Evolutionary conservation across 2,329 filamentous ascomycete species (phyloP), one percentile per base, ranked within the genome.

Genomic region (Talaromyces pinophilus): DNA sequence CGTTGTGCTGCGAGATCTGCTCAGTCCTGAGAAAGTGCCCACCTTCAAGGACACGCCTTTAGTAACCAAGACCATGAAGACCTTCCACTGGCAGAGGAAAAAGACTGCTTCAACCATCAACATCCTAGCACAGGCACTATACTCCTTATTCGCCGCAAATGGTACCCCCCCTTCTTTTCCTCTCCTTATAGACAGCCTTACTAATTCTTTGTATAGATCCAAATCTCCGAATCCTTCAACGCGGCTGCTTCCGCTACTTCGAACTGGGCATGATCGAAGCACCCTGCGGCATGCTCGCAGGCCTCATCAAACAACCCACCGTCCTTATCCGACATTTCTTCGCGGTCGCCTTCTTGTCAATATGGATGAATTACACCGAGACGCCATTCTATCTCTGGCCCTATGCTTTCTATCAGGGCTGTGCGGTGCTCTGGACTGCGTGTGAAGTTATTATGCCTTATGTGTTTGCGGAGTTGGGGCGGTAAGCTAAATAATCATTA

Each of bases 171-270:
- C 5, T 28, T 30, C 28, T 68, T 11, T 28, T 48, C 38, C 46
- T 44, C 15, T 50, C 48, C 19, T 7, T 13, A n/a, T 0, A 30
- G 28, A 38, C 25, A 25, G 8, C 11, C 30, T 13, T 15, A 48
- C 38, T 55, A 22, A 40, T 19, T 13, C 13, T 35, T 62, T 33
- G 6, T 3, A 28, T 52, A 79, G 90, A 92, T 78, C 80, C 84
- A 54, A 87, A 93, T 74, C 87, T 98, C 62, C 87, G 87, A 70
- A 88, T 91, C 64, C 87, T 99, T 55, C 93, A 96, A 81, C 86
- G 86, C 70, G 95, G 95, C 59, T 99, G 95, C 82, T 98, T 98
- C 82, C 83, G 85, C 35, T 99, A 99, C 80, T 99, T 99, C 82
- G 84, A 92, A 76, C 84, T 84, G 40, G 89, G 89, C 50, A 86